phyloP scores from a whole-genome alignment of 495 filamentous ascomycete species.

The Schizothecium vesticola region DNA sequence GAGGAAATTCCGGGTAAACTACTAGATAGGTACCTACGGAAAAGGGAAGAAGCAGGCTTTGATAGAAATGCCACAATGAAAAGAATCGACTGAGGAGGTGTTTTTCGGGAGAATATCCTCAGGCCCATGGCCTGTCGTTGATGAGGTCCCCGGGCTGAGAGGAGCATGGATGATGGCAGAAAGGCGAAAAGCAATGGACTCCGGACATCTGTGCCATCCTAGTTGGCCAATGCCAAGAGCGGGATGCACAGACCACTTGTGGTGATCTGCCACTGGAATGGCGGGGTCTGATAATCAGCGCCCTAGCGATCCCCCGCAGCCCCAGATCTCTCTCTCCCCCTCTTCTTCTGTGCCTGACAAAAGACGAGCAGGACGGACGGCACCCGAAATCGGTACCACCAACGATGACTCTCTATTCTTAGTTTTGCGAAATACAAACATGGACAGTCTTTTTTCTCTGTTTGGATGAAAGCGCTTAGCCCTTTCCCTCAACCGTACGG shows the following conservation, averaged over 20 bases:
- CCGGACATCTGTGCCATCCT: not conserved
- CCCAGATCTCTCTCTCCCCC: not conserved
- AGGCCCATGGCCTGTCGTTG: not conserved
- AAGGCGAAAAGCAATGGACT: not conserved
- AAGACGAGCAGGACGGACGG: not conserved
- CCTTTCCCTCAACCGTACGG: not conserved
- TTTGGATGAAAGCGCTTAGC: not conserved
- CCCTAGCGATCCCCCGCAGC: not conserved
- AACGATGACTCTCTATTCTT: not conserved
- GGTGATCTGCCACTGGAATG: not conserved
- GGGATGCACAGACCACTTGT: not conserved
- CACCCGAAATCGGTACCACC: not conserved
- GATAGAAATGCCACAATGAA: no score
- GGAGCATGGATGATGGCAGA: not conserved
- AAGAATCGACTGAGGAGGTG: not conserved
- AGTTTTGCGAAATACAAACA: not conserved
- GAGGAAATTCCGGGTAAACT: no score
- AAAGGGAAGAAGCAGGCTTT: no score
- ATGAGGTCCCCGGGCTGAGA: not conserved
- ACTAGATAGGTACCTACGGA: no score
- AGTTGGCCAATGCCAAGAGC: not conserved
- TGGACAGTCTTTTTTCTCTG: not conserved
- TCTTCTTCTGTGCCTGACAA: not conserved
- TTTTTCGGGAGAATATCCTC: not conserved
- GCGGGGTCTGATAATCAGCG: not conserved